Evolutionary conservation across 306 rosid genomes (phyloP), one percentile per base, ranked within the genome.

Genomic region (apple (Malus domestica)): DNA sequence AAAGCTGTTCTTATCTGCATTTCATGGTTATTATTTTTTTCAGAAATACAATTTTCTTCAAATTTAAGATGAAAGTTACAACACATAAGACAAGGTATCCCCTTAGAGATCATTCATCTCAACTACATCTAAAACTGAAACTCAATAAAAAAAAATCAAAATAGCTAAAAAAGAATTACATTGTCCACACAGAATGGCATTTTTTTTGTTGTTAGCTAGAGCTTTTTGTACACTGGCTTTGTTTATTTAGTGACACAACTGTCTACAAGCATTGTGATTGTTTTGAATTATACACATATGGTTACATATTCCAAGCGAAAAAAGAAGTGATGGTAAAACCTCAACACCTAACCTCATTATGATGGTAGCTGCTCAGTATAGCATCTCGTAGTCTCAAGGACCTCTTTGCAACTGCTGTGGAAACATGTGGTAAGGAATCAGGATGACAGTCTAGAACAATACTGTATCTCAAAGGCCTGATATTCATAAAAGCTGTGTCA

Each of bases 401-500:
- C 69, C 93, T 92, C 80, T 65, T 89, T 9, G 88, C 73, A 25
- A 81, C 58, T 63, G 88, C 69, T 69, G 90, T 73, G 81, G 88
- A 59, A 70, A 85, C 89, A 71, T 76, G 86, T 1, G 84, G 86
- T 40, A 89, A 46, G 62, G 88, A 83, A 78, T 92, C 98, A 1
- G 98, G 90, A 81, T 88, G 89, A 82, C 96, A 83, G 76, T 95
- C 98, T 85, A 92, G 84, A 29, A 87, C 90, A 71, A 90, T 44
- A 85, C 92, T 95, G 80, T 90, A 95, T 72, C 98, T 88, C 83
- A 92, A 83, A 52, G 98, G 97, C 86, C 97, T 92, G 83, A 90
- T 70, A 80, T 92, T 92, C 93, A 89, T 85, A 82, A 90, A 92
- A 74, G 83, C 80, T 19, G 96, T 76, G 78, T 95, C 97, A 75